Conservation (phyloP, 164 flowering plant genomes). For the Platanus orientalis region DNA sequence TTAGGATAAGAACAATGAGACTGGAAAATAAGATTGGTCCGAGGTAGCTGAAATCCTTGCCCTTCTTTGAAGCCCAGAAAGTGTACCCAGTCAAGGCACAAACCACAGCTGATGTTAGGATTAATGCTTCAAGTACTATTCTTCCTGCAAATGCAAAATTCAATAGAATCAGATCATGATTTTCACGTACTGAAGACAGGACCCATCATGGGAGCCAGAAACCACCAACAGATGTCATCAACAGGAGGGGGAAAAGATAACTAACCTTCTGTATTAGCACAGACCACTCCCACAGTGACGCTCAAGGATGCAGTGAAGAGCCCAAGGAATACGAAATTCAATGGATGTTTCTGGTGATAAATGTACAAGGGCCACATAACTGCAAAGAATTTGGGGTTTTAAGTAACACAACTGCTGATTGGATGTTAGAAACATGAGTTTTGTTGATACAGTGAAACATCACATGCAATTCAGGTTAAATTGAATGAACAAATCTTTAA, state of each 20-base stretch:
- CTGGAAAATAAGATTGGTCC: slow-evolving; percentile 88
- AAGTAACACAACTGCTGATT: not conserved
- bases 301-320: slow-evolving; percentile 79
- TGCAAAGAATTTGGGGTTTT: slow-evolving; percentile 27
- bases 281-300: slow-evolving; percentile 73
- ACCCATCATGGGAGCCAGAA: too few relatives aligned
- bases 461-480: too few relatives aligned
- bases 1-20: slow-evolving; percentile 60
- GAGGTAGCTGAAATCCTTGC: slow-evolving; percentile 91
- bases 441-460: too few relatives aligned
- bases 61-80: slow-evolving; percentile 98
- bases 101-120: slow-evolving; percentile 87
- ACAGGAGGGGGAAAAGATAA: slow-evolving; percentile 5
- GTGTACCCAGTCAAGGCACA: slow-evolving; percentile 79
- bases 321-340: slow-evolving; percentile 83
- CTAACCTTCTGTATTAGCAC: slow-evolving; percentile 92
- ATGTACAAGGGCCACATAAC: slow-evolving; percentile 81
- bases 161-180: too few relatives aligned
- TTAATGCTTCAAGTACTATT: slow-evolving; percentile 87
- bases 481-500: too few relatives aligned
- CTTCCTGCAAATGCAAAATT: slow-evolving; percentile 48
- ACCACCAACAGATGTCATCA: not conserved
- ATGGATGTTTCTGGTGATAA: slow-evolving; percentile 93
- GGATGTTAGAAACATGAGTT: not conserved
- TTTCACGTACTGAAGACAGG: too few relatives aligned